Conservation (phyloP, 1,284 basidiomycete genomes). For the Fistulinella cinereoalba region DNA sequence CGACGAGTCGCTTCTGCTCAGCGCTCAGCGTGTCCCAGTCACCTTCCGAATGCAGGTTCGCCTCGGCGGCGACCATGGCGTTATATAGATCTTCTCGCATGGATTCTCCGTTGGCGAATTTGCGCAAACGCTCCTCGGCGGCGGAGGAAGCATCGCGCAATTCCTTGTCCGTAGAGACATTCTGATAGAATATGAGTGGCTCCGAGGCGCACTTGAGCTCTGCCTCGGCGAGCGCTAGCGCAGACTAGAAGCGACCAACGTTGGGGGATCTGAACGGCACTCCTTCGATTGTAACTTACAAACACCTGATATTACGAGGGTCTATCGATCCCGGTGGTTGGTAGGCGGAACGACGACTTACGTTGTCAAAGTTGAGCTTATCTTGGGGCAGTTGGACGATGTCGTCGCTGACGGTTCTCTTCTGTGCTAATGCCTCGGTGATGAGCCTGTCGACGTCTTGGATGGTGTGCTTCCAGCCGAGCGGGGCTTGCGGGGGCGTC, state of each 20-base stretch:
- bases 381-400: slow-evolving; percentile 59
- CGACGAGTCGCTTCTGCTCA: slow-evolving; percentile 70
- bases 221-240: slow-evolving; percentile 60
- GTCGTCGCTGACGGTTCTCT: slow-evolving; percentile 56
- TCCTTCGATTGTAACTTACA: too few species aligned
- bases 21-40: slow-evolving; percentile 55
- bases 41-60: slow-evolving; percentile 59
- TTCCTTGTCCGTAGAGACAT: slow-evolving; percentile 68
- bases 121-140: slow-evolving; percentile 64
- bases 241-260: slow-evolving; percentile 20
- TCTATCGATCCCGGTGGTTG: neutral
- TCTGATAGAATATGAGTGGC: slow-evolving; percentile 74
- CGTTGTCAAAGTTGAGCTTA: slow-evolving; percentile 58
- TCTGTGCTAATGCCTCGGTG: slow-evolving; percentile 55
- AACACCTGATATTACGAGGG: slow-evolving; percentile 51
- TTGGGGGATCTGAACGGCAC: neutral
- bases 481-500: slow-evolving; percentile 64
- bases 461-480: slow-evolving; percentile 66
- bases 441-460: slow-evolving; percentile 58
- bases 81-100: slow-evolving; percentile 78
- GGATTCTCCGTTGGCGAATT: slow-evolving; percentile 66
- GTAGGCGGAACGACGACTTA: slow-evolving; percentile 30
- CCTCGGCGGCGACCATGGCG: slow-evolving; percentile 65
- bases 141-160: slow-evolving; percentile 73
- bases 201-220: slow-evolving; percentile 50